Percentiles rank a stretch among this genome's conserved stretches.
Evolutionary conservation across 2,329 filamentous ascomycete genomes (phyloP).

Genomic region (Geoglossum cookeanum): DNA sequence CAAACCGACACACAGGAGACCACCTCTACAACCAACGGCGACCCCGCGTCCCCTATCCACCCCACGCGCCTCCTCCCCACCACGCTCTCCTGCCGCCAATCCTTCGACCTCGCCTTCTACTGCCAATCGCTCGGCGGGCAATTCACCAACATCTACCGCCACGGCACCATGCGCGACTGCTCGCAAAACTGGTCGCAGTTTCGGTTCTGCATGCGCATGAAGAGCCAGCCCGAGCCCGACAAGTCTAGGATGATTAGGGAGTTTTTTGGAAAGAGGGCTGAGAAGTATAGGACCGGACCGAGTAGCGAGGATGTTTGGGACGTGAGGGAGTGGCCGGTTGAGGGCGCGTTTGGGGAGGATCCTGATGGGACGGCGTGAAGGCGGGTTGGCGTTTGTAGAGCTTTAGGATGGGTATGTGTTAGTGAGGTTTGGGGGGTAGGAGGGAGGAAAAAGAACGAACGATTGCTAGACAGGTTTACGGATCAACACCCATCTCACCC

Average conservation of each 20-base stretch:
- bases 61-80: conserved; percentile 57
- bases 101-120: conserved; percentile 87
- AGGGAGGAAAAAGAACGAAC: no score
- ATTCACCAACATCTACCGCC: conserved; percentile 79
- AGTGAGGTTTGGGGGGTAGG: no score
- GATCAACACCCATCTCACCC: no score
- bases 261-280: conserved; percentile 47
- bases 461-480: no score
- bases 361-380: background rate
- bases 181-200: conserved; percentile 80
- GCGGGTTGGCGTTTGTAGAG: background rate
- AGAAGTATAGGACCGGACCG: conserved; percentile 45
- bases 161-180: conserved; percentile 59
- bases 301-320: conserved; percentile 89
- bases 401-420: no score
- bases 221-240: conserved; percentile 38
- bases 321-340: conserved; percentile 43
- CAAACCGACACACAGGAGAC: conserved; percentile 6
- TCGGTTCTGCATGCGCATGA: conserved; percentile 91
- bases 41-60: conserved; percentile 20
- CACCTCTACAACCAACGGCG: conserved; percentile 4
- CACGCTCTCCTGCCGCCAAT: conserved; percentile 70
- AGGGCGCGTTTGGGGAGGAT: conserved; percentile 22
- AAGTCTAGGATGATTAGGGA: conserved; percentile 42
- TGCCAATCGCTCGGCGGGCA: conserved; percentile 85